Evolutionary conservation across 805 yeast species (phyloP), one percentile per base, ranked within the genome.

Genomic region (Ascoidea tarda): DNA sequence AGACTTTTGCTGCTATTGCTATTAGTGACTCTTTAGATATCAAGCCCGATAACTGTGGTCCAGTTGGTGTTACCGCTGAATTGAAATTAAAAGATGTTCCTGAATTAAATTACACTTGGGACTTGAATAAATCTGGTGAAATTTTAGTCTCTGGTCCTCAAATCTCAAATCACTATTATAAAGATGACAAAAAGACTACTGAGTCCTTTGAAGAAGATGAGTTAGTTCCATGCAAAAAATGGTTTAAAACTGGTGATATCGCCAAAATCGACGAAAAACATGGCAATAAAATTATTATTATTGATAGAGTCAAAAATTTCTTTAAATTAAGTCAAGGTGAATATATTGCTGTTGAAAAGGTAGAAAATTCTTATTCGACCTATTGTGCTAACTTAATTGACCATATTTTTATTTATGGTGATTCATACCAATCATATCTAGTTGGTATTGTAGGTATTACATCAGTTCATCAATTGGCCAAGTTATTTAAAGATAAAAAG

Each of bases 231-330:
- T 1, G 14, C 1, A 38, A 38, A 38, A 78, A 76, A 5, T 80
- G 83, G 82, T 71, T 79, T 59, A 66, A 66, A 52, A 78, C 84
- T 28, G 86, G 86, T 33, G 86, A 81, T 62, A 70, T 75, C 47
- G 78, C 75, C 5, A 57, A 60, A 5, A 54, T 72, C 12, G 70
- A 68, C 52, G 57, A 59, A 12, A 59, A 59, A 44, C 75, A 77
- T 31, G 57, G 61, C 14, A 46, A 46, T 46, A 60, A 62, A 54
- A 63, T 67, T 51, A 66, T 59, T 56, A 76, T 81, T 54, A 75
- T 80, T 51, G 85, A 80, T 59, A 70, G 87, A 50, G 79, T 78
- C 49, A 82, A 82, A 68, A 84, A 82, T 64, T 76, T 82, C 61
- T 82, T 81, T 73, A 82, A 82, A 70, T 64, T 74, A 49, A 69